Base-by-base conservation (phyloP, 768 basidiomycete genomes). In the Tylopilus sp. region DNA sequence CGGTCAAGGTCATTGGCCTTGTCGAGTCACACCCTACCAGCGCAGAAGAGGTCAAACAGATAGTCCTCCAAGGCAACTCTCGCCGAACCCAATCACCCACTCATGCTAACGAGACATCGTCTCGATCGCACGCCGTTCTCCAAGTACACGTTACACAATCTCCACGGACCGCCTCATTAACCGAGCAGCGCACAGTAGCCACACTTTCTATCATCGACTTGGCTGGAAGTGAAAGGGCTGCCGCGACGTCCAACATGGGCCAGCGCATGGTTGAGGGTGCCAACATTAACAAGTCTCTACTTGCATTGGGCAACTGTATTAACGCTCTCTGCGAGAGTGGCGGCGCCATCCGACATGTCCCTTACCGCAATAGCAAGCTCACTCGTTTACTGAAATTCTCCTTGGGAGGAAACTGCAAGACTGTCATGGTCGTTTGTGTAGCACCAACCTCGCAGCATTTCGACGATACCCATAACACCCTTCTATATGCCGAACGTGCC, bases 361-460 rank as follows among this genome's bases (percentile, higher is more conserved):
- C 97, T 0, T 99, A 98, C 71, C 84, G 97, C 50, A 97, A 99
- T 75, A 93, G 91, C 78, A 99, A 99, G 73, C 88, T 99, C 58
- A 99, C 97, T 1, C 89, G 97, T 38, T 74, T 98, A 41, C 86
- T 98, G 66, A 98, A 98, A 71, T 98, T 98, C 76, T 95, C 96
- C 2, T 82, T 98, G 44, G 96, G 96, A 2, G 97, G 97, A 7
- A 98, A 98, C 71, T 99, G 97, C 81, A 92, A 96, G 73, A 99
- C 97, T 1, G 94, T 97, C 66, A 99, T 98, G 97, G 92, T 98
- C 58, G 96, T 98, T 56, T 98, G 97, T 68, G 78, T 99, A 43
- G 94, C 94, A 1, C 97, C 97, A 2, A 93, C 94, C 6, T 94
- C 93, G 33, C 82, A 82, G 33, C 94, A 99, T 72, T 97, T 98